phyloP scores from a whole-genome alignment of 371 early-diverging fungal genomes.

The Dinochytrium kinnereticum region DNA sequence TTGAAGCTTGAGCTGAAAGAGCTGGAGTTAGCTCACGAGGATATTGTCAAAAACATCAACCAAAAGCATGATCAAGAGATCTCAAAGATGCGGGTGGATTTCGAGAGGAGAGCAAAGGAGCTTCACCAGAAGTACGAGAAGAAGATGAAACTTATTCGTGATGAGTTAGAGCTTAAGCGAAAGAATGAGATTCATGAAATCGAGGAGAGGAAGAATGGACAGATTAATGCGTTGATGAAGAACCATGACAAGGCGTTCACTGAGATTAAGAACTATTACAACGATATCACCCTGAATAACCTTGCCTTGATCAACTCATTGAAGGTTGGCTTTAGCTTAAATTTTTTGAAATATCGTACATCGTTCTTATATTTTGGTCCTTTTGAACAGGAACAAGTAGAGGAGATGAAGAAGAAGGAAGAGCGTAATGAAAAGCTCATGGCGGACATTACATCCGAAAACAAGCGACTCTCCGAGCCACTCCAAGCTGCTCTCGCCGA shows the following conservation, averaged over 20 bases:
- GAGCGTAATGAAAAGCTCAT: conserved; percentile 67
- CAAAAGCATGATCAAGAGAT: conserved; percentile 59
- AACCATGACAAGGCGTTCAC: conserved; percentile 67
- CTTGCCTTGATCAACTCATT: conserved; percentile 64
- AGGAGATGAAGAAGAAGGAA: conserved; percentile 69
- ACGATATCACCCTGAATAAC: conserved; percentile 68
- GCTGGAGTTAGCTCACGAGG: conserved; percentile 62
- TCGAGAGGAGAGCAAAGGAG: conserved; percentile 60
- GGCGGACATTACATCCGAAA: conserved; percentile 64
- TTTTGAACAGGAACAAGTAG: conserved; percentile 70
- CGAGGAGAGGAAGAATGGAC: conserved; percentile 67
- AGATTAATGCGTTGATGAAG: conserved; percentile 66
- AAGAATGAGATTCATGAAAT: conserved; percentile 69
- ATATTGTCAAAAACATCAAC: conserved; percentile 56
- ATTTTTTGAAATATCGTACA: too few species aligned
- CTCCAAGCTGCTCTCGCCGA: conserved; percentile 62
- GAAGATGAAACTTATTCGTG: conserved; percentile 58
- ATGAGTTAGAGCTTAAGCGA: conserved; percentile 62
- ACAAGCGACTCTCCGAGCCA: conserved; percentile 66
- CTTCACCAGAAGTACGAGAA: conserved; percentile 62
- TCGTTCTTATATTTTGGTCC: too few species aligned
- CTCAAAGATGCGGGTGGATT: conserved; percentile 55
- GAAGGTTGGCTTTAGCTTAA: too few species aligned
- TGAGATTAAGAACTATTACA: conserved; percentile 70
- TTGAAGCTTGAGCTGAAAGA: conserved; percentile 63